A percentile compares a stretch with the other conserved stretches of the same genome.
Evolutionary conservation across 2,329 filamentous ascomycete genomes (phyloP).

Genomic region (Fusarium abutilonis): DNA sequence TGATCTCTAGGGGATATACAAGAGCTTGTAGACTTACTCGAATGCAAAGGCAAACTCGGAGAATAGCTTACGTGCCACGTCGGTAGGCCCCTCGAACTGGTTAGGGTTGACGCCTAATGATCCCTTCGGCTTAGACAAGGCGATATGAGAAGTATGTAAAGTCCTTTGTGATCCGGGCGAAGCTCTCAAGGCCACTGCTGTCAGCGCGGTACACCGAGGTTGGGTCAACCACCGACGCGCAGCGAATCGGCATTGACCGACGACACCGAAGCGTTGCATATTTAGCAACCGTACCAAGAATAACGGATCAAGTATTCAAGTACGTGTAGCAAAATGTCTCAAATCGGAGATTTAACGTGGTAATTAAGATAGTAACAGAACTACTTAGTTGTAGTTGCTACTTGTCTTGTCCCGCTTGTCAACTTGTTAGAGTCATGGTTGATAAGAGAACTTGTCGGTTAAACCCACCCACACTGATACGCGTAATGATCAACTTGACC

Average conservation of each 20-base stretch:
- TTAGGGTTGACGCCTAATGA: conserved; percentile 37
- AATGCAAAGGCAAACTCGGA: conserved; percentile 53
- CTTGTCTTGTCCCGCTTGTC: conserved; percentile 5
- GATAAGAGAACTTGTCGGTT: conserved; percentile 39
- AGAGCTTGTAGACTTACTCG: conserved; percentile 44
- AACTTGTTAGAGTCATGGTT: conserved; percentile 26
- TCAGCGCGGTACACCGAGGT: conserved; percentile 28
- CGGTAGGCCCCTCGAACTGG: conserved; percentile 35
- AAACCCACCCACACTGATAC: conserved; percentile 39
- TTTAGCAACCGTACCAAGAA: not conserved
- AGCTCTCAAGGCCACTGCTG: conserved; percentile 11
- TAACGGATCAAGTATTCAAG: not conserved
- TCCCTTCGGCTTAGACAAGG: conserved; percentile 37
- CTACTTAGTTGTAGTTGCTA: not conserved
- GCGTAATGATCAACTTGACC: conserved; percentile 30
- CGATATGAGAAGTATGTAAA: conserved; percentile 27
- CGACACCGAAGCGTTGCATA: conserved; percentile 42
- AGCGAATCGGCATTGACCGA: conserved; percentile 44
- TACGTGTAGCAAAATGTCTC: not conserved
- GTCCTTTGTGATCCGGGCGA: conserved; percentile 9
- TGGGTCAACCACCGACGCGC: conserved; percentile 35
- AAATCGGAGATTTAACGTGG: not conserved
- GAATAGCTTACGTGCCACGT: conserved; percentile 40
- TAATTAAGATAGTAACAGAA: not conserved
- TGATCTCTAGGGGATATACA: not conserved